Base-by-base conservation (phyloP, 768 basidiomycete genomes). In the Suillus subalutaceus region DNA sequence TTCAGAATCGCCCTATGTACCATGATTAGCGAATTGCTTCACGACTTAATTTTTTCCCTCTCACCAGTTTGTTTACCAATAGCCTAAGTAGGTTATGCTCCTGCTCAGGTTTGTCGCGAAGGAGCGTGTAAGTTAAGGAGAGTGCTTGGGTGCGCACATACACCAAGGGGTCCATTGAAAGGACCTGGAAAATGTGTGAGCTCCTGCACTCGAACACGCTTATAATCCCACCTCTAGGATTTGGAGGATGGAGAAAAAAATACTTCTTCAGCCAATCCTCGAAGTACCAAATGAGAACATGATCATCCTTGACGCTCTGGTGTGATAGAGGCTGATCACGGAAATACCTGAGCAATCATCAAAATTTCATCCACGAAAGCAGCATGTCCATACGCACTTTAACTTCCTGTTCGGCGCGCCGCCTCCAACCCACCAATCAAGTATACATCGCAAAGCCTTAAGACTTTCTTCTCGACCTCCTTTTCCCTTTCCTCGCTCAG, bases 191-290 rank as follows among this genome's bases (percentile, higher is more conserved):
- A 69, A 66, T 52, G 64, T 61, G 46, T 60, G 40, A 60, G 59
- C 41, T 43, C 41, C 16, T 65, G 7, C 15, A 26, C 40, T 20
- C 55, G 5, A 32, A 62, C 7, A n/a, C 43, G 15, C 43, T 13
- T 23, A 46, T 30, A 40, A 55, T 72, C 82, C 53, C 50, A 92
- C 94, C 86, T 99, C 97, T 20, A 98, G 86, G 46, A 93, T 88
- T 75, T 97, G 93, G 4, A 99, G 85, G 46, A 97, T 78, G 2
- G 90, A 89, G 79, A 97, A 99, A 80, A n/a, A 97, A 98, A 77
- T 91, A 99, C 69, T 95, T 96, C 79, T 99, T 99, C 60, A 98
- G 76, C 93, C 94, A 98, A 72, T 99, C 97, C 77, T 99, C 97
- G 76, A 97, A 99, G 67, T 90, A 91, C 90, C 92, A 99, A 4